These are phyloP conservation scores for Xylaria multiplex DNA, from an alignment of 2,329 filamentous ascomycete genomes.

Conservation along the genomic window DNA sequence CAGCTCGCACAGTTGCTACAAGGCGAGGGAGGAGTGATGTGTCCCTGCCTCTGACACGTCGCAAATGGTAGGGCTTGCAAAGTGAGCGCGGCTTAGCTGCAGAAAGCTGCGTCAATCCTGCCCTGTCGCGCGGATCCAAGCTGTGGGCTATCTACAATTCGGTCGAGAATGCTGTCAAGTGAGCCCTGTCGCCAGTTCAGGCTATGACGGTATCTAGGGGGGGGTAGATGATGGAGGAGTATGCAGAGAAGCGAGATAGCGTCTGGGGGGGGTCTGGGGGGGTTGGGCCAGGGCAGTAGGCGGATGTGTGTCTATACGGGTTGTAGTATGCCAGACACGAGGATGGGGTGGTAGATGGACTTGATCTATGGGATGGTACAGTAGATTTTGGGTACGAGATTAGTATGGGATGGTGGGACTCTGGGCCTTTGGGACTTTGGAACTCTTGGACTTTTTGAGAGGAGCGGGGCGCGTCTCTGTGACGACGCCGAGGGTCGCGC, in stretches of 20 bases:
- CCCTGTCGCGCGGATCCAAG: slow-evolving; percentile 50
- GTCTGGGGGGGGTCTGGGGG: slow-evolving; percentile 22
- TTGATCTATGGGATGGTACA: slow-evolving; percentile 32
- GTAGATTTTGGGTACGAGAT: slow-evolving; percentile 39
- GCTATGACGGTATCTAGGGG: slow-evolving; percentile 56
- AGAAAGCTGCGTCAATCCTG: slow-evolving; percentile 64
- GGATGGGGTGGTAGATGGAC: slow-evolving; percentile 27
- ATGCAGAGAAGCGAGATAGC: slow-evolving; percentile 37
- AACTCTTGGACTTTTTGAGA: slow-evolving; percentile 34
- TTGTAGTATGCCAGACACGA: slow-evolving; percentile 33
- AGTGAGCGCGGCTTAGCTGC: slow-evolving; percentile 62
- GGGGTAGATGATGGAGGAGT: slow-evolving; percentile 41
- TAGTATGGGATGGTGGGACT: slow-evolving; percentile 32
- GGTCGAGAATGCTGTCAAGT: slow-evolving; percentile 44
- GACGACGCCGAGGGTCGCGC: slow-evolving; percentile 51
- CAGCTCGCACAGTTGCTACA: slow-evolving; percentile 65
- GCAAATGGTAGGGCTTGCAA: slow-evolving; percentile 65
- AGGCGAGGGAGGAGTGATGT: slow-evolving; percentile 61
- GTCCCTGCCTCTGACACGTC: slow-evolving; percentile 68
- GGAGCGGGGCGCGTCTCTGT: slow-evolving; percentile 40
- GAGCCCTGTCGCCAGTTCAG: slow-evolving; percentile 56
- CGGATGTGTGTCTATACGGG: slow-evolving; percentile 36
- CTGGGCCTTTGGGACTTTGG: slow-evolving; percentile 37
- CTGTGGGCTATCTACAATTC: slow-evolving; percentile 46
- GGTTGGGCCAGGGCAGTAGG: slow-evolving; percentile 30